phyloP scores from a whole-genome alignment of 1,284 basidiomycete genomes.

The Fomitopsis pinicola region DNA sequence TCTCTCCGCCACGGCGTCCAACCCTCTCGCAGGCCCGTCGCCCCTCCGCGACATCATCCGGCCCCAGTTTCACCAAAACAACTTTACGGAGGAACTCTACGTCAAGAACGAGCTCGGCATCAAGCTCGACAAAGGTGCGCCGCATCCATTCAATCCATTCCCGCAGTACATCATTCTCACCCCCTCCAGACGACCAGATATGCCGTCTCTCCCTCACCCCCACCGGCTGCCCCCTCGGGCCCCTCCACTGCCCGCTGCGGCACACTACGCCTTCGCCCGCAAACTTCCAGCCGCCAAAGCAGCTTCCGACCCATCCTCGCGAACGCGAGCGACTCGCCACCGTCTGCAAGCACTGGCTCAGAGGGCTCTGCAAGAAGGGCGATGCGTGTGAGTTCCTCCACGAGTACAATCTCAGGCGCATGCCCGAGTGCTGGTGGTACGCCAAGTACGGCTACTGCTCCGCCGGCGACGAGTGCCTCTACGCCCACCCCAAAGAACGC shows the following conservation, averaged over 20 bases:
- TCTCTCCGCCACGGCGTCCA: constrained; percentile 36
- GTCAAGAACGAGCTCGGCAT: constrained; percentile 83
- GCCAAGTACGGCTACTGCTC: constrained; percentile 98
- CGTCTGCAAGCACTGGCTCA: constrained; percentile 99
- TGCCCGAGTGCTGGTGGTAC: constrained; percentile 99
- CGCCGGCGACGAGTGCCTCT: constrained; percentile 96
- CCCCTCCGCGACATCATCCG: constrained; percentile 71
- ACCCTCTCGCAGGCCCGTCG: constrained; percentile 62
- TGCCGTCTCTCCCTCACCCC: constrained; percentile 79
- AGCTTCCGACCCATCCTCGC: constrained; percentile 73
- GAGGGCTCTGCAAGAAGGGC: constrained; percentile 98
- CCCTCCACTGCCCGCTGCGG: constrained; percentile 82
- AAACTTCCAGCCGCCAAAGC: constrained; percentile 87
- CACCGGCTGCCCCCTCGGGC: constrained; percentile 84
- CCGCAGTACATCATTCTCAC: neutral
- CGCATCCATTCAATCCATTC: neutral
- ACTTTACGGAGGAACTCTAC: constrained; percentile 79
- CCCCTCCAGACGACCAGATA: constrained; percentile 78
- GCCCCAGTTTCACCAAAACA: constrained; percentile 93
- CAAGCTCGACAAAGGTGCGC: constrained; percentile 87
- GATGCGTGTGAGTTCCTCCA: constrained; percentile 98
- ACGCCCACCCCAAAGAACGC: constrained; percentile 94
- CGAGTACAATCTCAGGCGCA: constrained; percentile 96
- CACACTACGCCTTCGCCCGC: constrained; percentile 82
- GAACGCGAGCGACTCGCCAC: constrained; percentile 87